Percentiles rank a stretch among this genome's conserved stretches.
Conservation (phyloP, 805 yeast species). For the Candida sanyiensis region DNA sequence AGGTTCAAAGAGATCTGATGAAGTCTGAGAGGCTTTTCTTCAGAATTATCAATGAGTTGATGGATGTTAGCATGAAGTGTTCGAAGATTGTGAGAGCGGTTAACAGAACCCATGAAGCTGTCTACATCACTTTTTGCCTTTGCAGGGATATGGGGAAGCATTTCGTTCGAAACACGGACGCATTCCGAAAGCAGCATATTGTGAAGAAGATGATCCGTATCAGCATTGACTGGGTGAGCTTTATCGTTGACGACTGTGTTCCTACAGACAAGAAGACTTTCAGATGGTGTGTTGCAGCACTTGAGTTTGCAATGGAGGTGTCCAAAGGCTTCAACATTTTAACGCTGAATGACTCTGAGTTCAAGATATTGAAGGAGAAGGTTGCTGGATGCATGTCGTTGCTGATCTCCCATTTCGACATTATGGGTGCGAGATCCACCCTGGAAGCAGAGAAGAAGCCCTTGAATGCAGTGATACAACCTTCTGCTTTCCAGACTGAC, state of each 20-base stretch:
- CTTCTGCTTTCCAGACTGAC: constrained; percentile 47
- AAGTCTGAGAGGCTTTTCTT: constrained; percentile 61
- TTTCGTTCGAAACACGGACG: constrained; percentile 58
- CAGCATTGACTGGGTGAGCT: constrained; percentile 87
- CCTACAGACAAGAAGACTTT: constrained; percentile 90
- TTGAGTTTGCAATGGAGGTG: constrained; percentile 94
- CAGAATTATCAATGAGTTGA: constrained; percentile 57
- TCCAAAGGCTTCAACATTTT: constrained; percentile 86
- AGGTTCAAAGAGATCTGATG: constrained; percentile 67
- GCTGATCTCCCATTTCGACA: constrained; percentile 91
- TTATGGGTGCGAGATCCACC: constrained; percentile 93
- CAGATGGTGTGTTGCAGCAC: constrained; percentile 92
- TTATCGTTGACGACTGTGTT: constrained; percentile 88
- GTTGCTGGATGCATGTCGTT: constrained; percentile 94
- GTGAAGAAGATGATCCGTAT: constrained; percentile 67
- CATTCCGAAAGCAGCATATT: constrained; percentile 58
- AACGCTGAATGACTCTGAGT: constrained; percentile 72
- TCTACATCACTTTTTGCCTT: constrained; percentile 68
- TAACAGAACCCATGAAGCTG: constrained; percentile 66
- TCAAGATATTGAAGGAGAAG: constrained; percentile 61
- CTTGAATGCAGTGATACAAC: constrained; percentile 31
- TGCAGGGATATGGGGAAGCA: constrained; percentile 78
- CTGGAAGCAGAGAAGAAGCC: constrained; percentile 45
- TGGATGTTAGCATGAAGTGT: constrained; percentile 52
- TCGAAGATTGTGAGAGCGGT: constrained; percentile 48